Conservation (phyloP, 1,284 basidiomycete species). For the Trametes polyzona region DNA sequence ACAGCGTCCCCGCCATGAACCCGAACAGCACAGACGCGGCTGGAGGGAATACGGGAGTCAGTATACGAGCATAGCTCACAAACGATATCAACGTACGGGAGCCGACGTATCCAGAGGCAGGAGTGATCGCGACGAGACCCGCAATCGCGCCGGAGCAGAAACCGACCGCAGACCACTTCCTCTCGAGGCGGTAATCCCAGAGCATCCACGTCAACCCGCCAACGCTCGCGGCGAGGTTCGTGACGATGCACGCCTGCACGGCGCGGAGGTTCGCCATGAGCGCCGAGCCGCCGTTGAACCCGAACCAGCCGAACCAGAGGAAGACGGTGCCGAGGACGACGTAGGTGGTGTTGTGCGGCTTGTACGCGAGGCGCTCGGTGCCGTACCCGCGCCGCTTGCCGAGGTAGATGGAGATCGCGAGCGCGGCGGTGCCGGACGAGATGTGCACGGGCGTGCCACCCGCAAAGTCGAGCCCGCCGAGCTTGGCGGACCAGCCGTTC, state of each 20-base stretch:
- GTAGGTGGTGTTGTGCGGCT: slow-evolving; percentile 87
- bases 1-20: slow-evolving; percentile 80
- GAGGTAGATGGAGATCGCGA: slow-evolving; percentile 92
- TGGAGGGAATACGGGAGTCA: slow-evolving; percentile 30
- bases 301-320: slow-evolving; percentile 99
- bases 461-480: slow-evolving; percentile 92
- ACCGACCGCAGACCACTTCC: slow-evolving; percentile 92
- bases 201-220: slow-evolving; percentile 96
- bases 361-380: slow-evolving; percentile 88
- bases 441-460: slow-evolving; percentile 97
- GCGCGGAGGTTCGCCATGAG: slow-evolving; percentile 88
- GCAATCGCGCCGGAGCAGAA: slow-evolving; percentile 96
- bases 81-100: slow-evolving; percentile 52
- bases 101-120: slow-evolving; percentile 89
- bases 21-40: slow-evolving; percentile 87
- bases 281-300: slow-evolving; percentile 87
- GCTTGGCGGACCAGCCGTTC: slow-evolving; percentile 81
- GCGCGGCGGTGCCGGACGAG: slow-evolving; percentile 87
- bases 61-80: background rate
- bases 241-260: slow-evolving; percentile 89
- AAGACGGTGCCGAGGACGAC: slow-evolving; percentile 92
- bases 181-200: slow-evolving; percentile 91
- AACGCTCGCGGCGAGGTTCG: slow-evolving; percentile 85
- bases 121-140: slow-evolving; percentile 91
- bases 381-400: slow-evolving; percentile 93